Conservation (phyloP, 495 filamentous ascomycete genomes). For the Parathielavia hyrcaniae region DNA sequence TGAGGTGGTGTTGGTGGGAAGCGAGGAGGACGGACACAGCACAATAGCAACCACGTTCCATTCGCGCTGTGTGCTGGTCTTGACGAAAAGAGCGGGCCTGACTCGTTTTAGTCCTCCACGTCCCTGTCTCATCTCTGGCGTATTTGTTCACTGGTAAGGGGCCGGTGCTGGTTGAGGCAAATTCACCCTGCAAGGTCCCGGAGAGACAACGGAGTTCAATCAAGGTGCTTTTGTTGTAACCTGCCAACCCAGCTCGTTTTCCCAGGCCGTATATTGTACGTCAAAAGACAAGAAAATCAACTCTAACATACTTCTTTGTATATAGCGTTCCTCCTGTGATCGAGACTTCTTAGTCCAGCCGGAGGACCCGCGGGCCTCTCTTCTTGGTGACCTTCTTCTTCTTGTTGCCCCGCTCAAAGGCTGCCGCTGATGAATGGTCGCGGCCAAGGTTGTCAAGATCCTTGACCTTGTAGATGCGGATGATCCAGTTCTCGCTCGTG, state of each 20-base stretch:
- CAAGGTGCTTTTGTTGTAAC: conserved; percentile 25
- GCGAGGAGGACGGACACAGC: background rate
- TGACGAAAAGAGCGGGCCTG: background rate
- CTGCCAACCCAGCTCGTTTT: conserved; percentile 21
- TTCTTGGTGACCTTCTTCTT: conserved; percentile 81
- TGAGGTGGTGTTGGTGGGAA: background rate
- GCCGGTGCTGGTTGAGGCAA: background rate
- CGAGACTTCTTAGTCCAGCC: conserved; percentile 60
- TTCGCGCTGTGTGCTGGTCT: background rate
- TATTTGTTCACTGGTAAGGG: background rate
- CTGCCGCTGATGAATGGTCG: conserved; percentile 74
- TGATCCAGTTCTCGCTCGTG: conserved; percentile 99
- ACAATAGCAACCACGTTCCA: background rate
- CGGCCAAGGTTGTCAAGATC: conserved; percentile 93
- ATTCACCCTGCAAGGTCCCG: background rate
- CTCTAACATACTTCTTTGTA: conserved; percentile 22
- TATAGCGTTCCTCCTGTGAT: background rate
- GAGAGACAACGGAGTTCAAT: background rate
- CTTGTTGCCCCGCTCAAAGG: conserved; percentile 90
- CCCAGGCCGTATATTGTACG: conserved; percentile 15
- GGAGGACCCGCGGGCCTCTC: conserved; percentile 70
- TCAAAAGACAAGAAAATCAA: conserved; percentile 18
- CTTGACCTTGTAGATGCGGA: conserved; percentile 99
- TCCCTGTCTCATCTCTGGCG: background rate
- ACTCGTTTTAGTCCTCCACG: background rate